Conservation (phyloP, 2,329 filamentous ascomycete genomes). For the Penicillium oxalicum region DNA sequence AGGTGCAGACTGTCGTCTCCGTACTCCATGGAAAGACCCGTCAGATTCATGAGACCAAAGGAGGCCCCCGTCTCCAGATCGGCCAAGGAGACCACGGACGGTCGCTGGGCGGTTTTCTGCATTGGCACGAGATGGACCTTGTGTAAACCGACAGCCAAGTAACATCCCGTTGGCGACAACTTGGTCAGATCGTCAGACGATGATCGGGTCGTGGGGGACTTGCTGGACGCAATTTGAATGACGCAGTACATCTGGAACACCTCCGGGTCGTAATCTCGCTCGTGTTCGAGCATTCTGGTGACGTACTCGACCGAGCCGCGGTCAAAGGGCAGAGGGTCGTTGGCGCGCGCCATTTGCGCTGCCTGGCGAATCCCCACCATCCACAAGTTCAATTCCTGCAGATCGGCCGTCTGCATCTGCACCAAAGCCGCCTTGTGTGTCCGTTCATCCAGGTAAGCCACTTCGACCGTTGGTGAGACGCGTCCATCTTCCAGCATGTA, state of each 20-base stretch:
- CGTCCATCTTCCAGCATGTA: constrained; percentile 63
- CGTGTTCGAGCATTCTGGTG: constrained; percentile 56
- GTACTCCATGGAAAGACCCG: constrained; percentile 53
- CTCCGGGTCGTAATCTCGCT: constrained; percentile 62
- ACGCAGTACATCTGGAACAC: constrained; percentile 65
- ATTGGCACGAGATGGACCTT: constrained; percentile 64
- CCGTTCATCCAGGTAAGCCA: constrained; percentile 63
- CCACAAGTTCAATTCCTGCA: constrained; percentile 62
- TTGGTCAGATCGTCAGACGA: constrained; percentile 64
- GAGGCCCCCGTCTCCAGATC: constrained; percentile 49
- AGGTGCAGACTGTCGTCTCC: constrained; percentile 62
- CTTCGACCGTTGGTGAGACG: constrained; percentile 60
- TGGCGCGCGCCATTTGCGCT: constrained; percentile 50
- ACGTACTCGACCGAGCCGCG: constrained; percentile 57
- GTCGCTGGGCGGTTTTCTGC: constrained; percentile 51
- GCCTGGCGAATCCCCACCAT: constrained; percentile 56
- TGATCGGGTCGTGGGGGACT: constrained; percentile 47
- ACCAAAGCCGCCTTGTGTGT: constrained; percentile 55
- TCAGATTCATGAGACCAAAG: constrained; percentile 59
- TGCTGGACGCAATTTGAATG: constrained; percentile 56
- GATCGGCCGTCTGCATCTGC: constrained; percentile 59
- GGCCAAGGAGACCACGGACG: constrained; percentile 49
- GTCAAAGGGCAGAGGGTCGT: constrained; percentile 50
- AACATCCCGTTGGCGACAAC: constrained; percentile 58
- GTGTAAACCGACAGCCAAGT: constrained; percentile 63